Percentiles rank a stretch among this genome's conserved stretches.
phyloP scores from a whole-genome alignment of 192 early-diverging fungal species.

The Coemansia sp. region DNA sequence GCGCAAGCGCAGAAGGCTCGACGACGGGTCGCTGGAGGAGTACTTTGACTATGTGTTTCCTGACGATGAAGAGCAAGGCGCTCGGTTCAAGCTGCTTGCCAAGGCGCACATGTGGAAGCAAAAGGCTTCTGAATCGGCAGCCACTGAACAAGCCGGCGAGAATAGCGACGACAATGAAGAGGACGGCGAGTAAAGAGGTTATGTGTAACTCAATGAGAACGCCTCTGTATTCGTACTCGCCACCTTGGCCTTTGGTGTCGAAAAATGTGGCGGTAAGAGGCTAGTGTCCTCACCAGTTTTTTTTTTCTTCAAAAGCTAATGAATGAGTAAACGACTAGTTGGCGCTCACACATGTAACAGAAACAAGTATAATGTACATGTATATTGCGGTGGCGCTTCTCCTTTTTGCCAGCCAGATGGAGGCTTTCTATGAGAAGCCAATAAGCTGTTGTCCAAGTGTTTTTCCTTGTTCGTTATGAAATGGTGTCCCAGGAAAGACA shows the following conservation, averaged over 20 bases:
- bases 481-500: background rate
- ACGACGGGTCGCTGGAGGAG: slow-evolving; percentile 84
- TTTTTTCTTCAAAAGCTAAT: background rate
- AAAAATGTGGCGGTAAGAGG: too few species aligned
- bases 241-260: too few species aligned
- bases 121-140: too few species aligned
- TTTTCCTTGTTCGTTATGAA: background rate
- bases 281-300: too few species aligned
- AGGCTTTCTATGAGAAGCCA: background rate
- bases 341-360: background rate
- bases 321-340: background rate
- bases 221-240: too few species aligned
- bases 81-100: slow-evolving; percentile 89
- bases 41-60: slow-evolving; percentile 99
- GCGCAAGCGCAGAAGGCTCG: slow-evolving; percentile 78
- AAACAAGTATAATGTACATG: background rate
- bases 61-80: slow-evolving; percentile 87
- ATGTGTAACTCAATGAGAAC: too few species aligned
- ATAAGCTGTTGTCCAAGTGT: background rate
- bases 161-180: too few species aligned
- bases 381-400: background rate
- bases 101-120: slow-evolving; percentile 89
- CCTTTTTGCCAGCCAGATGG: background rate
- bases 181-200: too few species aligned
- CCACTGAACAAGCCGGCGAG: too few species aligned